Evolutionary conservation across 768 basidiomycete genomes (phyloP).

Genomic region (Hirschioporus abietinus): DNA sequence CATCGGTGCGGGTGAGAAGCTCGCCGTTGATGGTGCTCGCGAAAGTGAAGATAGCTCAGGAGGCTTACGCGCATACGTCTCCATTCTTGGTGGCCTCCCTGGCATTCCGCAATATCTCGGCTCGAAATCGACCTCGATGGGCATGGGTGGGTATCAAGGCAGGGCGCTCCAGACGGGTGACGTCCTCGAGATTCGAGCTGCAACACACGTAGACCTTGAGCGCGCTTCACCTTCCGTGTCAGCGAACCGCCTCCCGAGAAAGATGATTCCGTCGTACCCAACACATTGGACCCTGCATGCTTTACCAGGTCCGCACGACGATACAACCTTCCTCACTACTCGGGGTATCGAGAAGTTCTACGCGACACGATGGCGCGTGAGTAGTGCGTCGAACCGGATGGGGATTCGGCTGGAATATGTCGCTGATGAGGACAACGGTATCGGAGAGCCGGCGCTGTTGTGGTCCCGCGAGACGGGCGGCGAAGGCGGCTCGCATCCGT

Average conservation of each 20-base stretch:
- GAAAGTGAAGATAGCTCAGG: conserved; percentile 13
- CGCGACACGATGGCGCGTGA: too few relatives aligned
- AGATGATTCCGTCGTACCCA: conserved; percentile 36
- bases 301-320: too few relatives aligned
- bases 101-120: conserved; percentile 29
- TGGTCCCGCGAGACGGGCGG: too few relatives aligned
- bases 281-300: conserved; percentile 10
- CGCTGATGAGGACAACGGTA: conserved; percentile 25
- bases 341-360: too few relatives aligned
- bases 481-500: too few relatives aligned
- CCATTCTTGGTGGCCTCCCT: conserved; percentile 57
- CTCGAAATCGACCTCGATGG: too few relatives aligned
- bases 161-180: too few relatives aligned
- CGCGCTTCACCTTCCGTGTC: too few relatives aligned
- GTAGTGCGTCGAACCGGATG: conserved; percentile 14
- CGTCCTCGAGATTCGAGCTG: background rate
- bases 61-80: conserved; percentile 53
- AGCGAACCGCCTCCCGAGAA: too few relatives aligned
- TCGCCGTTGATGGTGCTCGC: conserved; percentile 32
- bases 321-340: conserved; percentile 12
- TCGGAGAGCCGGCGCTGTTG: conserved; percentile 6
- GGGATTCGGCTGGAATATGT: conserved; percentile 18
- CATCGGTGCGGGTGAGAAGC: conserved; percentile 38
- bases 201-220: conserved; percentile 7
- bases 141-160: too few relatives aligned